A percentile compares a stretch with the other conserved stretches of the same genome.
phyloP scores from a whole-genome alignment of 768 basidiomycete species.

The Xerocomellus chrysenteron region DNA sequence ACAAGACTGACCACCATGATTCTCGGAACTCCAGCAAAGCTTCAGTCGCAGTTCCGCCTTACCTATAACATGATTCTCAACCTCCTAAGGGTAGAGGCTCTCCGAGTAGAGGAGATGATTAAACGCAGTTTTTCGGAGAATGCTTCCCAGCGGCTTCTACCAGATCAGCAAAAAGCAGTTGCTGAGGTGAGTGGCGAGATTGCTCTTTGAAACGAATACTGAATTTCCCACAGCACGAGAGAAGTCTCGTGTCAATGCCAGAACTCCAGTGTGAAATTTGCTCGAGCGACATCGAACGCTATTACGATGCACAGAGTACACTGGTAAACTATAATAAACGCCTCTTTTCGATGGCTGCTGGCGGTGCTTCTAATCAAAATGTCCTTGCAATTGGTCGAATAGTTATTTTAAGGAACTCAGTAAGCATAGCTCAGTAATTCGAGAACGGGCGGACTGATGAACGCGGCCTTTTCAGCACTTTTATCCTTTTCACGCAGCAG shows the following conservation, averaged over 20 bases:
- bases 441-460: neutral
- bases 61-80: slow-evolving; percentile 99
- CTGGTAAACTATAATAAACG: slow-evolving; percentile 62
- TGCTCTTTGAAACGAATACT: slow-evolving; percentile 4
- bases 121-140: slow-evolving; percentile 99
- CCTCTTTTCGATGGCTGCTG: slow-evolving; percentile 58
- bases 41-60: slow-evolving; percentile 93
- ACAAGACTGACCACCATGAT: slow-evolving; percentile 82
- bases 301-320: slow-evolving; percentile 70
- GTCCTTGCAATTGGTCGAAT: slow-evolving; percentile 72
- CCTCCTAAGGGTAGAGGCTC: slow-evolving; percentile 90
- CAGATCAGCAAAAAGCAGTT: slow-evolving; percentile 90
- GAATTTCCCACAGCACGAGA: slow-evolving; percentile 60
- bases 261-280: slow-evolving; percentile 71
- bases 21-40: slow-evolving; percentile 87
- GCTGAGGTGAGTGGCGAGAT: slow-evolving; percentile 54
- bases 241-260: slow-evolving; percentile 55
- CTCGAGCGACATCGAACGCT: slow-evolving; percentile 64
- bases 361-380: slow-evolving; percentile 65
- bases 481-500: slow-evolving; percentile 60
- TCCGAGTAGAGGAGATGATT: slow-evolving; percentile 99
- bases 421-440: slow-evolving; percentile 38
- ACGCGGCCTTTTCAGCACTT: slow-evolving; percentile 60
- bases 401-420: slow-evolving; percentile 78
- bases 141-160: slow-evolving; percentile 85